Evolutionary conservation across 139 green algal genomes (phyloP), one percentile per base, ranked within the genome.

Genomic region (Protoeuglena noctilucae): DNA sequence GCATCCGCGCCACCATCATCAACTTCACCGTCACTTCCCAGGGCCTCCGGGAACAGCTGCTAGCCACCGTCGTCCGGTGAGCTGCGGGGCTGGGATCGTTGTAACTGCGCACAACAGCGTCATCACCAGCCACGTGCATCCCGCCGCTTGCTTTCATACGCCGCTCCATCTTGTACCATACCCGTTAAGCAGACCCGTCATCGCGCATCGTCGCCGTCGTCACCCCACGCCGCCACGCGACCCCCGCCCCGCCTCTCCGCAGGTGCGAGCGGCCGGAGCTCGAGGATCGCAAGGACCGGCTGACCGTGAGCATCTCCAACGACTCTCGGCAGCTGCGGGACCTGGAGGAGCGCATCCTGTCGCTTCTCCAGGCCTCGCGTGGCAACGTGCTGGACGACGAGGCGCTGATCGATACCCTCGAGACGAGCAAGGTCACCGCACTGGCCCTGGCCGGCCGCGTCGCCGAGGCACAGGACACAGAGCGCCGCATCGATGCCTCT

Each of bases 351-450:
- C 81, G 79, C 64, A 88, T 88, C 45, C 61, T 93, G 6, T 74
- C 76, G 60, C 64, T 92, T 64, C 77, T 93, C 28, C 83, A 82
- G 47, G 81, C 92, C 57, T 73, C 51, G 54, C 60, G 80, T 52
- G 84, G 84, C 48, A 92, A 88, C 64, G 89, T 93, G 48, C 73
- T 93, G 56, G 84, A 93, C 53, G 80, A 93, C 54, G 81, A 88
- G 66, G 64, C 81, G 63, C 76, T 93, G 29, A 89, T 93, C 58
- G 81, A 86, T 51, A 89, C 81, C 30, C 80, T 93, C 30, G 85
- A 87, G 63, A 83, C 83, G 59, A 83, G 72, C 26, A 92, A 92
- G 61, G 62, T 78, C 21, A 93, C 80, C 4, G 73, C 60, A 12
- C 65, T 55, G n/a, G 76, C 83, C 48, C 87, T 93, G 60, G 56